Evolutionary conservation across 139 green algal genomes (phyloP).

Genomic region (Closterium sp.): DNA sequence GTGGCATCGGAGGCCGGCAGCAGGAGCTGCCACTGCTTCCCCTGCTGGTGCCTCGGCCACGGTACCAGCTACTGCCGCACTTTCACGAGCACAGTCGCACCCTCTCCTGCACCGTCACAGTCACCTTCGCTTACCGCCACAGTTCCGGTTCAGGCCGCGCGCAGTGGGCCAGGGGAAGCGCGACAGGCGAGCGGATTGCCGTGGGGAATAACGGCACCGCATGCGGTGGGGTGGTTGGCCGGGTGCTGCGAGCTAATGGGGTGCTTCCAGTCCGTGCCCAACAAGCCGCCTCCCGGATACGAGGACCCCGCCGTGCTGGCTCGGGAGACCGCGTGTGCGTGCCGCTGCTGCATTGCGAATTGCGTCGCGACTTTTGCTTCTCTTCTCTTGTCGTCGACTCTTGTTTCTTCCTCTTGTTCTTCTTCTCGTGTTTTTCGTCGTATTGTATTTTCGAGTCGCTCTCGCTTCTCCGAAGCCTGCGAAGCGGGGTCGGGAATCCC

Average conservation of each 20-base stretch:
- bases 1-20: not conserved
- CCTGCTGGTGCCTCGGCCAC: not conserved
- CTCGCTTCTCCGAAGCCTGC: too few relatives aligned
- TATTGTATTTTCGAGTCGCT: too few relatives aligned
- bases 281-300: constrained; percentile 22
- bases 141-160: not conserved
- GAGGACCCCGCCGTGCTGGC: constrained; percentile 25
- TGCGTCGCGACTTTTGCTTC: not conserved
- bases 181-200: too few relatives aligned
- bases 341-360: not conserved
- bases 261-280: constrained; percentile 18
- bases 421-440: too few relatives aligned
- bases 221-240: not conserved
- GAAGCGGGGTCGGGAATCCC: too few relatives aligned
- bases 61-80: not conserved
- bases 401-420: not conserved
- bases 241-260: constrained; percentile 17
- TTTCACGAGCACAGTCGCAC: not conserved
- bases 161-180: too few relatives aligned
- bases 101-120: not conserved
- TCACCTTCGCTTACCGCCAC: not conserved
- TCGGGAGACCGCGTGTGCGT: constrained; percentile 19
- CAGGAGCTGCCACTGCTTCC: not conserved
- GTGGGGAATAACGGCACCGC: not conserved
- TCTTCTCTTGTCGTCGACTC: not conserved